phyloP scores from a whole-genome alignment of 2,329 filamentous ascomycete genomes.

The Trichoderma sp. region DNA sequence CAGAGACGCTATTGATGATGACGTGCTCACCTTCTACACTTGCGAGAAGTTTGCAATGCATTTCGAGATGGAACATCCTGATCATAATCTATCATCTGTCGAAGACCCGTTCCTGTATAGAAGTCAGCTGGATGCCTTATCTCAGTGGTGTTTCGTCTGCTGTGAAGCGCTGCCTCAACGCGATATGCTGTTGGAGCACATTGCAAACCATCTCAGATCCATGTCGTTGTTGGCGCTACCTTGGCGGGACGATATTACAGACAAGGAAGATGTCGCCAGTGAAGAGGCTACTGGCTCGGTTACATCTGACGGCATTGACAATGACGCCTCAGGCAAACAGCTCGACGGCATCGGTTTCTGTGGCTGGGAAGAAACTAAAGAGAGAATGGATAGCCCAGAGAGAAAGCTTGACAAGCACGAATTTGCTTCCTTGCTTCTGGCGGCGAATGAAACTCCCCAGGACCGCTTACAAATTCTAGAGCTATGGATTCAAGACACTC shows the following conservation, averaged over 20 bases:
- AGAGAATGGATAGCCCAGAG: fast-evolving
- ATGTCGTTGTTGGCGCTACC: background rate
- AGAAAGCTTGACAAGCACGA: background rate
- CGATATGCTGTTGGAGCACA: background rate
- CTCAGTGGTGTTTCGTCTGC: background rate
- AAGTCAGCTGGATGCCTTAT: too few species aligned
- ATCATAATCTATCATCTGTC: too few species aligned
- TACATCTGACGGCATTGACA: too few species aligned
- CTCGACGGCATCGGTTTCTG: background rate
- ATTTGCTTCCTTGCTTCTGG: background rate
- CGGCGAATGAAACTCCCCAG: background rate
- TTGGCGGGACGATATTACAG: background rate
- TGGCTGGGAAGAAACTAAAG: background rate
- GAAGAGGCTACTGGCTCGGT: background rate
- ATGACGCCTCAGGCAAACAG: background rate
- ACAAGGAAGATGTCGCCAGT: background rate
- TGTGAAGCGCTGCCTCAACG: fast-evolving
- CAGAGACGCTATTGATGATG: too few species aligned
- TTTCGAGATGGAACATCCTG: too few species aligned
- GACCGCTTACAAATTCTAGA: background rate
- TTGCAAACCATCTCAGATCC: background rate
- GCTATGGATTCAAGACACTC: background rate
- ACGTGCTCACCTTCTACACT: too few species aligned
- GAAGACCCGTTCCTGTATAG: too few species aligned
- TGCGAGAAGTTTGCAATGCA: too few species aligned